Evolutionary conservation across 495 filamentous ascomycete genomes (phyloP).

Genomic region (Aspergillus cavernicola): DNA sequence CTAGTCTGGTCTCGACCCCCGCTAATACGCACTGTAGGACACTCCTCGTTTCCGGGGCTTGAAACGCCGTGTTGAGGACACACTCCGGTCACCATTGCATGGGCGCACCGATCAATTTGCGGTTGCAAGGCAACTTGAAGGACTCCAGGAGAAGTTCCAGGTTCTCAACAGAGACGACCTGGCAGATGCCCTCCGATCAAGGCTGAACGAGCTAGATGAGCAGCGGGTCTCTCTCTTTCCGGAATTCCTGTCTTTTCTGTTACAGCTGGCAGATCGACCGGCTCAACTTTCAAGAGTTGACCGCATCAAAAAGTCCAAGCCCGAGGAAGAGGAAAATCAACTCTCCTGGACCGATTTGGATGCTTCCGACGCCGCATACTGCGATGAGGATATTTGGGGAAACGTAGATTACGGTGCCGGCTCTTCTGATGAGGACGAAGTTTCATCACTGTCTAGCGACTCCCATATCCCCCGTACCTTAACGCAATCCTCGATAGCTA

Average conservation of each 20-base stretch:
- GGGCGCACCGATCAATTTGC: slow-evolving; percentile 86
- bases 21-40: slow-evolving; percentile 44
- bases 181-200: slow-evolving; percentile 67
- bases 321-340: slow-evolving; percentile 38
- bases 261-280: slow-evolving; percentile 80
- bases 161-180: slow-evolving; percentile 73
- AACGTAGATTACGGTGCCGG: slow-evolving; percentile 67
- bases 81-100: slow-evolving; percentile 53
- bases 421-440: slow-evolving; percentile 53
- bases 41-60: slow-evolving; percentile 23
- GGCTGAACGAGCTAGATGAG: slow-evolving; percentile 56
- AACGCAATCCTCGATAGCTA: slow-evolving; percentile 19
- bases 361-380: slow-evolving; percentile 64
- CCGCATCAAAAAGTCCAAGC: slow-evolving; percentile 52
- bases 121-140: slow-evolving; percentile 65
- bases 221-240: slow-evolving; percentile 60
- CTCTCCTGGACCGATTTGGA: slow-evolving; percentile 76
- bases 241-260: slow-evolving; percentile 73
- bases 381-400: slow-evolving; percentile 72
- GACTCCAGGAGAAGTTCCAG: slow-evolving; percentile 84
- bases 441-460: slow-evolving; percentile 33
- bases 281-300: slow-evolving; percentile 61
- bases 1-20: slow-evolving; percentile 25
- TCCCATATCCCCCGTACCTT: slow-evolving; percentile 20
- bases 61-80: slow-evolving; percentile 28